These are phyloP conservation scores for Pyrus communis DNA, from an alignment of 306 rosid species.

Conservation along the genomic window DNA sequence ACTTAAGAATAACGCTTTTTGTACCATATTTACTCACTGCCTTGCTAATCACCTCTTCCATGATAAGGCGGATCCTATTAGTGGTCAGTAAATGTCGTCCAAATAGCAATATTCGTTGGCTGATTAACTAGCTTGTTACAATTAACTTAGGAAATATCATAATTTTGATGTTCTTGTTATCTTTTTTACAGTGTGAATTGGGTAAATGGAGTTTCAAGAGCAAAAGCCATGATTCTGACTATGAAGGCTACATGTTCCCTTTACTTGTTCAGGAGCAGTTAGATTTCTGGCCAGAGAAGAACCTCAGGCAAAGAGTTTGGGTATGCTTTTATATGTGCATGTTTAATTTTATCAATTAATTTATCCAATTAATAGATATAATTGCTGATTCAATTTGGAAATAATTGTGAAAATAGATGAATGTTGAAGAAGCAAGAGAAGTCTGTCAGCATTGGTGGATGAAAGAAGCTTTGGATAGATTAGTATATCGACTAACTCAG, in stretches of 20 bases:
- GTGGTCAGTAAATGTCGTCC: not conserved
- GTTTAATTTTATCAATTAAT: not conserved
- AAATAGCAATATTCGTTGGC: not conserved
- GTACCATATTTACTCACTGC: not conserved
- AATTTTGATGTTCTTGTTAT: not conserved
- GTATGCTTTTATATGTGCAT: slow-evolving; percentile 23
- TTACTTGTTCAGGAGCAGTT: slow-evolving; percentile 69
- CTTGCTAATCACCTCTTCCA: no score
- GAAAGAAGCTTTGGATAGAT: slow-evolving; percentile 79
- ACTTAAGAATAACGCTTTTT: not conserved
- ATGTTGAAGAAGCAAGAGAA: slow-evolving; percentile 63
- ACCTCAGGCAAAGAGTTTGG: slow-evolving; percentile 68
- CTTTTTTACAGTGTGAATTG: slow-evolving; percentile 44
- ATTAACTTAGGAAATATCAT: not conserved
- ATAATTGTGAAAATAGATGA: slow-evolving; percentile 40
- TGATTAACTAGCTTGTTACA: not conserved
- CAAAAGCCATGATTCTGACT: slow-evolving; percentile 58
- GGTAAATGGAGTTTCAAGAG: slow-evolving; percentile 95
- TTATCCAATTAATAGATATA: not conserved
- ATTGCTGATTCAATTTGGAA: not conserved
- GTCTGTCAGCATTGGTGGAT: slow-evolving; percentile 92
- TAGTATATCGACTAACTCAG: slow-evolving; percentile 52
- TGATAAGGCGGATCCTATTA: no score
- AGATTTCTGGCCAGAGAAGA: slow-evolving; percentile 85
- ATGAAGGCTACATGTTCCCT: slow-evolving; percentile 94